Evolutionary conservation across 2,329 filamentous ascomycete genomes (phyloP), one percentile per base, ranked within the genome.

Genomic region (Helotiales sp.): DNA sequence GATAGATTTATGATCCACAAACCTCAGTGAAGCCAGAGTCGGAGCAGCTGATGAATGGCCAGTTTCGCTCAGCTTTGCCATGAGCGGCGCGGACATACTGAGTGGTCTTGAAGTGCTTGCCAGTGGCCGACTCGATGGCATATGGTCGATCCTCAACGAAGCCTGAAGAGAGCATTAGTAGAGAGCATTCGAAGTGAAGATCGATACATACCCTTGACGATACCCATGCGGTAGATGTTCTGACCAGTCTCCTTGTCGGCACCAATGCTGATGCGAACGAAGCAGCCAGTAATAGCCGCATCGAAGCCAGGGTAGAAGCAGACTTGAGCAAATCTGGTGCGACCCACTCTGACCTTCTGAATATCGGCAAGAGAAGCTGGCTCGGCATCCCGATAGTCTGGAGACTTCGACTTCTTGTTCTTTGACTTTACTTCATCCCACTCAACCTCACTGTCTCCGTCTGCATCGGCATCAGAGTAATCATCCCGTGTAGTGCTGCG

Each of bases 301-400:
- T 97, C 92, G 72, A 99, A 97, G 3, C 90, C 90, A 11, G 96
- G 96, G 73, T 94, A 95, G 82, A 97, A 97, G 84, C 93, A 97
- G 64, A 97, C 91, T 75, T 95, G 89, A 6, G 91, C 91, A 78
- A 99, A 97, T 75, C 93, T 92, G 72, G 87, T 91, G 69, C 96
- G 88, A 59, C 94, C 93, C 66, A 99, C 87, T 65, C 93, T 89
- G 62, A 95, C 88, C 60, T 92, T 88, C 76, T 98, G 91, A 71
- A 95, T 89, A 78, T 98, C 93, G n/a, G 85, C 86, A 22, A 97
- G 82, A 40, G 91, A 88, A 1, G 92, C 88, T 28, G 89, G 90
- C 70, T 89, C 90, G 34, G 84, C 73, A 61, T 87, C 86, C 1
- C 86, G 86, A 0, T 71, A 71, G 60, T 76, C 75, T 26, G 80